Conservation (phyloP, 306 rosid species). For the Glycine soja region DNA sequence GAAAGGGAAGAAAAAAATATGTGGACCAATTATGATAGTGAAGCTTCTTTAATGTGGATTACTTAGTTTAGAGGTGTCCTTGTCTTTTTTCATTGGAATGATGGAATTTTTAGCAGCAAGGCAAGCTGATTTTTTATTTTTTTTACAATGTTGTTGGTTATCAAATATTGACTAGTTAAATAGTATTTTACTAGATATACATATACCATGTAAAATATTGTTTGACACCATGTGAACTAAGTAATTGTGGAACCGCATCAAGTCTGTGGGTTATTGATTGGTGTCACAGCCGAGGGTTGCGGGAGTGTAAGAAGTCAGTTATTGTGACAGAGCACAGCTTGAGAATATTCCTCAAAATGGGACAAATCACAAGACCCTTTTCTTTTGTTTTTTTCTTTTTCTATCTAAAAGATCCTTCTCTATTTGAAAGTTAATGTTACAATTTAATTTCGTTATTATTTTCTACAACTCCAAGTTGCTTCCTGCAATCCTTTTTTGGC, state of each 20-base stretch:
- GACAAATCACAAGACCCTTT: slow-evolving; percentile 37
- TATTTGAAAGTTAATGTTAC: slow-evolving; percentile 5
- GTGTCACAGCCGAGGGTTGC: slow-evolving; percentile 39
- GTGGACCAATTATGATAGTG: slow-evolving; percentile 55
- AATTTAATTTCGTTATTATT: too few species aligned
- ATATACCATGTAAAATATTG: not conserved
- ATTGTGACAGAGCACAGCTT: slow-evolving; percentile 41
- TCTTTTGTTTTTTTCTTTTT: not conserved
- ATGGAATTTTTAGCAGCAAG: slow-evolving; percentile 25
- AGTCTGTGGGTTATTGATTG: slow-evolving; percentile 39
- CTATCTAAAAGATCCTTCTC: not conserved
- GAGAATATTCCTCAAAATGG: slow-evolving; percentile 44
- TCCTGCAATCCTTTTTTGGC: too few species aligned
- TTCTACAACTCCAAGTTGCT: too few species aligned
- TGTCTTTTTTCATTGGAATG: slow-evolving; percentile 39
- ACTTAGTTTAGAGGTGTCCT: slow-evolving; percentile 30
- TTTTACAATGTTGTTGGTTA: slow-evolving; percentile 27
- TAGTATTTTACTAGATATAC: slow-evolving; percentile 22
- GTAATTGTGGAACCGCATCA: slow-evolving; percentile 31
- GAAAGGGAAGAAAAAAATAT: slow-evolving; percentile 28
- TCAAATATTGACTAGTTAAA: slow-evolving; percentile 21
- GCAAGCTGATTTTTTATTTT: not conserved
- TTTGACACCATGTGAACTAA: slow-evolving; percentile 44
- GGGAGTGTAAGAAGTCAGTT: slow-evolving; percentile 41
- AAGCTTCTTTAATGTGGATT: slow-evolving; percentile 39